Base-by-base conservation (phyloP, 768 basidiomycete genomes). In the Saitozyma podzolica region DNA sequence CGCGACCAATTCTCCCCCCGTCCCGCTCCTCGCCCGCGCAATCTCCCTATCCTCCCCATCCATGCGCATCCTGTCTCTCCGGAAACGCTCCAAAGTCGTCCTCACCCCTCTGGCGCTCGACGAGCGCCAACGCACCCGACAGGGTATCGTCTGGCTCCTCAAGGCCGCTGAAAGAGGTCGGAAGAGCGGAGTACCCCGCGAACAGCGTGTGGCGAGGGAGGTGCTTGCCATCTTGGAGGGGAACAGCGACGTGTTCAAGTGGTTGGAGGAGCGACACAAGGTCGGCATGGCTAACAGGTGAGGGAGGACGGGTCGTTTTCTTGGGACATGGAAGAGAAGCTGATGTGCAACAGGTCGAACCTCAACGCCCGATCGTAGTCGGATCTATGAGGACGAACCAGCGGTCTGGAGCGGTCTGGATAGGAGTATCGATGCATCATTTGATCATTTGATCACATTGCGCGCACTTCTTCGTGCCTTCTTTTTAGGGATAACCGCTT, bases 1-100 rank as follows among this genome's bases (percentile, higher is more conserved):
- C 9, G 81, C 88, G 61, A 94, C 91, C 14, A 84, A 87, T 58
- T 84, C 86, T 8, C 86, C 87, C n/a, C 89, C 92, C 0, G 81
- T 92, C 41, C 90, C 90, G 16, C 85, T 95, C 66, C 81, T 96
- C 5, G 86, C 87, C 45, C 79, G 87, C 71, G 93, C 92, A 0
- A 80, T 96, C 55, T 72, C 84, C 20, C 73, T 83, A 2, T 87
- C 86, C 1, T 84, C 90, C 4, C 94, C 94, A 0, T 85, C 87
- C 0, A 86, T 94, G 37, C 83, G 86, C 29, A 64, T 82, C 41
- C 73, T 86, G 62, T 85, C 84, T 39, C 84, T 86, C 67, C 85
- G 85, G 57, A 82, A 82, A 52, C 85, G 86, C 2, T 85, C 86
- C 16, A 92, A 92, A 80, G 83, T 81, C n/a, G 76, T 87, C 10